These are phyloP conservation scores for Colletotrichum cuscutae DNA, from an alignment of 2,329 filamentous ascomycete species.

Conservation along the genomic window DNA sequence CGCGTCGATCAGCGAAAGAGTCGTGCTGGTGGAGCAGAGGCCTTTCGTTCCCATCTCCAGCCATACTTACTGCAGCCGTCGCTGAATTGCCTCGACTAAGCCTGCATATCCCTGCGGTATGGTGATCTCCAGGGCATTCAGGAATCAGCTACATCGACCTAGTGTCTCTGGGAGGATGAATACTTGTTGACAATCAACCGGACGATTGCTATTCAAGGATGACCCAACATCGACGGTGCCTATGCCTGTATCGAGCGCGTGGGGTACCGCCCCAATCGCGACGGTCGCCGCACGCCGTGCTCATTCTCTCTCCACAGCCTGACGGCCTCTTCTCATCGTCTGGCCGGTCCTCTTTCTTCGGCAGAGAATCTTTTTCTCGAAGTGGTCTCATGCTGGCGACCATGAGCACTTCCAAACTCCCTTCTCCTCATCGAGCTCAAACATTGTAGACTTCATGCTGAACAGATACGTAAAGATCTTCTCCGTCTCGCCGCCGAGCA, in stretches of 20 bases:
- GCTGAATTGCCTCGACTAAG: no score
- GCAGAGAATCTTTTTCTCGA: not conserved
- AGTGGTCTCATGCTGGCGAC: not conserved
- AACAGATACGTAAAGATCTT: slow-evolving; percentile 64
- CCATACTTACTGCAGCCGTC: not conserved
- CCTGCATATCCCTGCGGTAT: no score
- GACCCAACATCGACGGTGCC: no score
- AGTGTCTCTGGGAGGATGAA: no score
- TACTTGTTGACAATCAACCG: no score
- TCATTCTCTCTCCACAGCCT: not conserved
- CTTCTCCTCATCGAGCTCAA: not conserved
- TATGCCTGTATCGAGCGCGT: not conserved
- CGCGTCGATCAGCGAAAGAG: not conserved
- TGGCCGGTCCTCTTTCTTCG: not conserved
- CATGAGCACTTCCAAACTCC: not conserved
- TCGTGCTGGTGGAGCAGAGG: not conserved
- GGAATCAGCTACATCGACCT: no score
- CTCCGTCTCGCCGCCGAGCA: slow-evolving; percentile 55
- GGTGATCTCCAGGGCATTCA: no score
- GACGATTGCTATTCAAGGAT: no score
- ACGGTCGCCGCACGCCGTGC: no score
- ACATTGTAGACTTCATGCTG: slow-evolving; percentile 36
- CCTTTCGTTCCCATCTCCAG: not conserved
- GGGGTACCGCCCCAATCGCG: not conserved
- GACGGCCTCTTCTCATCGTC: not conserved